Percentiles rank a stretch among this genome's conserved stretches.
phyloP scores from a whole-genome alignment of 176 grass and related monocot genomes.

The Carex kokanica region DNA sequence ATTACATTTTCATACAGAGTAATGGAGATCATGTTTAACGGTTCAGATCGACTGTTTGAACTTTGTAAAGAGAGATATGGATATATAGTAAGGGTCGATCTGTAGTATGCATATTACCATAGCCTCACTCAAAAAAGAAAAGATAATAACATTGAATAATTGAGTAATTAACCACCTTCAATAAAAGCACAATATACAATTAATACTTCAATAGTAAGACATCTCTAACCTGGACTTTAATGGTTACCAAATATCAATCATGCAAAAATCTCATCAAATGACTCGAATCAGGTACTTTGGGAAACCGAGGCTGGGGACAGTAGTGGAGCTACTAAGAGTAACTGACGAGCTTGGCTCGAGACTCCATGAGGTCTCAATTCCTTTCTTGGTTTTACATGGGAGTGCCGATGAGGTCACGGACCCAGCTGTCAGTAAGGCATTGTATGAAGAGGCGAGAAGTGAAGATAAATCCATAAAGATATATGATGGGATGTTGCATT shows the following conservation, averaged over 20 bases:
- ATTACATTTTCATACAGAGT: no score
- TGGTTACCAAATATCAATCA: background rate
- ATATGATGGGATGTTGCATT: conserved; percentile 95
- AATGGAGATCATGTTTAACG: no score
- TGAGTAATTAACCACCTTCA: background rate
- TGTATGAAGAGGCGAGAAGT: conserved; percentile 63
- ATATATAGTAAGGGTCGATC: no score
- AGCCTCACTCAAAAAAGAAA: background rate
- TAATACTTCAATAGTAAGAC: background rate
- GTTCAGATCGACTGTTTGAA: no score
- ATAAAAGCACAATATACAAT: background rate
- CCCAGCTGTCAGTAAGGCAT: conserved; percentile 61
- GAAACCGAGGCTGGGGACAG: conserved; percentile 76
- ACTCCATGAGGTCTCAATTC: conserved; percentile 65
- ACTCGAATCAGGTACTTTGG: conserved; percentile 35
- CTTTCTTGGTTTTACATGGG: conserved; percentile 91
- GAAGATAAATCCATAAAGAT: conserved; percentile 87
- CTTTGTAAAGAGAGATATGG: no score
- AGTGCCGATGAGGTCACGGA: conserved; percentile 89
- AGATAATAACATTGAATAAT: background rate
- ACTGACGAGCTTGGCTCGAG: conserved; percentile 53
- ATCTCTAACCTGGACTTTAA: background rate
- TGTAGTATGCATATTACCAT: no score
- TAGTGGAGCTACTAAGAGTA: conserved; percentile 66
- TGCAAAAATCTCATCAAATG: background rate